Conservation (phyloP, 1,284 basidiomycete species). For the Leccinum ponderosum region DNA sequence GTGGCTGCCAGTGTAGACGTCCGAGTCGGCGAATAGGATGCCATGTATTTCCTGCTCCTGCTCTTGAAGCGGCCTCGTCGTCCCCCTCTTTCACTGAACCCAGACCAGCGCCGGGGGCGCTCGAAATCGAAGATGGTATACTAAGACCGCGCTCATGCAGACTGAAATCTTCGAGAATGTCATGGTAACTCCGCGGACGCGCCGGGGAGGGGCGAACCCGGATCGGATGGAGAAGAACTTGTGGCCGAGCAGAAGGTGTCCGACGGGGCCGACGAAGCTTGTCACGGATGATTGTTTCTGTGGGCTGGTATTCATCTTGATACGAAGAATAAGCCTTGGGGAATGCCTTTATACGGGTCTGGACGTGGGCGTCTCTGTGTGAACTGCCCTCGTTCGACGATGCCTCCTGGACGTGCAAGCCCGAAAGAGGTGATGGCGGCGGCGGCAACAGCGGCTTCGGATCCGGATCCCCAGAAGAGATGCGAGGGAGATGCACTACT, state of each 20-base stretch:
- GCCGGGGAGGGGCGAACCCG: constrained; percentile 41
- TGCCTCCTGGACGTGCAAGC: neutral
- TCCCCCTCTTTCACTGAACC: constrained; percentile 32
- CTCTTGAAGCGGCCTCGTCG: constrained; percentile 14
- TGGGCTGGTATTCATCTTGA: too few relatives aligned
- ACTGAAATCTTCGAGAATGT: constrained; percentile 65
- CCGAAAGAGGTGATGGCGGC: constrained; percentile 4
- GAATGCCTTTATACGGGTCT: constrained; percentile 8
- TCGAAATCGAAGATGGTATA: constrained; percentile 34
- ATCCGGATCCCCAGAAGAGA: constrained; percentile 18
- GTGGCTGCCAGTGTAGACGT: too few relatives aligned
- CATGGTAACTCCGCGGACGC: constrained; percentile 61
- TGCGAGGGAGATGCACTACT: constrained; percentile 22
- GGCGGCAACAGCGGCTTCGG: neutral
- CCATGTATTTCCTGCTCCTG: neutral
- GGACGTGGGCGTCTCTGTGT: neutral
- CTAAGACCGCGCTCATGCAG: constrained; percentile 35
- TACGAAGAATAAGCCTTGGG: too few relatives aligned
- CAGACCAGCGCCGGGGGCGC: constrained; percentile 23
- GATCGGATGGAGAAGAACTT: constrained; percentile 16
- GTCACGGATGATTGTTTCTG: too few relatives aligned
- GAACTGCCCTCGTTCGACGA: neutral
- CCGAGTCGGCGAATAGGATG: too few relatives aligned
- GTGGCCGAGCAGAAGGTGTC: too few relatives aligned
- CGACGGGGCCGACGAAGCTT: too few relatives aligned